Base-by-base conservation (phyloP, 768 basidiomycete genomes). In the Kwoniella mangroviensis region DNA sequence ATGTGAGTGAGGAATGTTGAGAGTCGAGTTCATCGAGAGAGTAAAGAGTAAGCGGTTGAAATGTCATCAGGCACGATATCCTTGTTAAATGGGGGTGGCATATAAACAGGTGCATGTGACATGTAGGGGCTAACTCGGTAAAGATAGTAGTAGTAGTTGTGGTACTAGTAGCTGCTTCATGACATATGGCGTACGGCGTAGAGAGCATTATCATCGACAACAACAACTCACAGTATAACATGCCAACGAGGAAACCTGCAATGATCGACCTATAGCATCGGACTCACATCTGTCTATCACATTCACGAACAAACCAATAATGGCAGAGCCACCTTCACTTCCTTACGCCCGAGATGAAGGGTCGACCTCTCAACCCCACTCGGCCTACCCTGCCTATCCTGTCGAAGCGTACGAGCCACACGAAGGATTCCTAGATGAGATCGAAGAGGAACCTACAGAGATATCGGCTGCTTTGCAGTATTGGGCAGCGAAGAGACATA, bases 401-500 rank as follows among this genome's bases (percentile, higher is more conserved):
- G 28, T 41, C 9, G 67, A 72, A 26, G 49, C 55, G 17, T 63
- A 76, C 53, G 66, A 69, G 19, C 21, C 34, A 13, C 59, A 68
- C n/a, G 59, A 55, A 9, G 63, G 49, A 17, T 34, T 69, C n/a
- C 24, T 62, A 54, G 45, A 41, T n/a, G 74, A 60, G 28, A 34
- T 43, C 1, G 65, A 68, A 34, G 74, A 63, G 21, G 64, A 67
- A 22, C 40, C 60, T 45, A 68, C 52, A 19, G 71, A 65, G 21
- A 67, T 71, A 11, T 65, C 73, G 19, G 61, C 77, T 22, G 78
- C 79, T 24, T 68, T 79, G 56, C 83, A 83, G 61, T 82, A 83
- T 67, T 84, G 80, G 79, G 78, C 81, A 11, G 76, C 79, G 41
- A 94, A 95, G 82, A 88, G 94, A 53, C 94, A 98, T 84, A 93